Base-by-base conservation (phyloP, 2,329 filamentous ascomycete genomes). In the Aspergillus pseudonomiae region DNA sequence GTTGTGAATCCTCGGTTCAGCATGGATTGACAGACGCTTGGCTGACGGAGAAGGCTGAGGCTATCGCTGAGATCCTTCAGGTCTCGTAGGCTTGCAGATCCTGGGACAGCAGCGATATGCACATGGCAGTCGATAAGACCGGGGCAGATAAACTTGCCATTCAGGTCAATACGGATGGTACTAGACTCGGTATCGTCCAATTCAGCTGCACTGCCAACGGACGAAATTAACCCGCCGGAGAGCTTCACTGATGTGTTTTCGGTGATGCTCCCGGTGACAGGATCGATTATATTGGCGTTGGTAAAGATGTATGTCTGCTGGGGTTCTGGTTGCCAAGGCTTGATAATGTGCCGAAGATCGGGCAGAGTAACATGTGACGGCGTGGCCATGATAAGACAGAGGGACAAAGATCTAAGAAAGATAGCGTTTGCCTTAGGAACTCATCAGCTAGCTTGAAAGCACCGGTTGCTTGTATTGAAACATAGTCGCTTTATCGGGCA, bases 1-100 rank as follows among this genome's bases (percentile, higher is more conserved):
- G 79, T 84, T 1, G 87, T 89, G 74, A 88, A 89, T 1, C 87
- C 86, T 21, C 86, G 80, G 46, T 75, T 72, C 0, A 89, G 79
- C 75, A 87, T 88, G 62, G 85, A 79, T 6, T 68, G 63, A 9
- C 69, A 63, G 21, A 71, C 63, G 53, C 65, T 63, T 14, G 67
- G 64, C 43, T 70, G 67, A 0, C 70, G 68, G 10, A 71, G 63
- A 4, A 72, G 67, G 30, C 67, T 65, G 0, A 69, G 65, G 28
- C 69, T 64, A 26, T 72, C 67, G 11, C 68, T 65, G 36, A 70
- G 72, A 2, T 65, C 66, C 26, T 71, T 70, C 2, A 67, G 66
- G n/a, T 67, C 68, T 7, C 65, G 67, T 6, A 73, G 55, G 36
- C 68, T 67, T 4, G 26, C 65, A 21, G 66, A 71, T 1, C 71